Base-by-base conservation (phyloP, 2,329 filamentous ascomycete genomes). In the Paraphoma chrysanthemicola region DNA sequence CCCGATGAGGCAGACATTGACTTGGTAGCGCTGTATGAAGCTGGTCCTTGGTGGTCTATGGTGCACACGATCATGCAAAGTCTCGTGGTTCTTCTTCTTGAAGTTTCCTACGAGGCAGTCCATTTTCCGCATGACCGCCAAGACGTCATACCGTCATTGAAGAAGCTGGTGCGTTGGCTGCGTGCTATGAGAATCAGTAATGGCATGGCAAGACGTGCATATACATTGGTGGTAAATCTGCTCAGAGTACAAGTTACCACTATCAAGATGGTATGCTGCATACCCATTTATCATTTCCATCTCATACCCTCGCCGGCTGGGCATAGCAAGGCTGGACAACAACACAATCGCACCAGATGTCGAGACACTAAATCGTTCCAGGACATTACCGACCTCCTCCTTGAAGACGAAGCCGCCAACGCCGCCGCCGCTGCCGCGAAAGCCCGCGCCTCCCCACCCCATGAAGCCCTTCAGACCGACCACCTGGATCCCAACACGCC, bases 21-120 rank as follows among this genome's bases (percentile, higher is more conserved):
- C 17, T 23, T 57, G 12, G 52, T 48, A 12, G n/a, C 7, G 12
- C 41, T 69, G 2, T 71, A 71, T 47, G 49, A 60, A 17, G 30
- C 51, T 2, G 60, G 61, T 6, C 43, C 53, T 14, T 50, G 48
- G 43, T 50, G 43, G 47, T 36, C 10, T 2, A 43, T 53, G 44
- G 57, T 53, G 2, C 54, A 63, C 23, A 38, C 53, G 10, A 63
- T 80, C 11, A 75, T 78, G 66, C 78, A 79, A 62, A 72, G 76
- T 6, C 62, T 73, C 4, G 65, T 71, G 1, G 58, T 79, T 28
- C 62, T 79, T 11, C 64, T 79, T 54, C 67, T 77, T 6, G 77
- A 78, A 53, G 50, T 79, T 6, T 71, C 70, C 9, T 71, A 71
- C 47, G 60, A 69, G 14, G 46, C 59, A 4, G 49, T 49, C 3